Percentiles rank a stretch among this genome's conserved stretches.
phyloP scores from a whole-genome alignment of 352 stramenopile genomes.

The Phytophthora constricta region DNA sequence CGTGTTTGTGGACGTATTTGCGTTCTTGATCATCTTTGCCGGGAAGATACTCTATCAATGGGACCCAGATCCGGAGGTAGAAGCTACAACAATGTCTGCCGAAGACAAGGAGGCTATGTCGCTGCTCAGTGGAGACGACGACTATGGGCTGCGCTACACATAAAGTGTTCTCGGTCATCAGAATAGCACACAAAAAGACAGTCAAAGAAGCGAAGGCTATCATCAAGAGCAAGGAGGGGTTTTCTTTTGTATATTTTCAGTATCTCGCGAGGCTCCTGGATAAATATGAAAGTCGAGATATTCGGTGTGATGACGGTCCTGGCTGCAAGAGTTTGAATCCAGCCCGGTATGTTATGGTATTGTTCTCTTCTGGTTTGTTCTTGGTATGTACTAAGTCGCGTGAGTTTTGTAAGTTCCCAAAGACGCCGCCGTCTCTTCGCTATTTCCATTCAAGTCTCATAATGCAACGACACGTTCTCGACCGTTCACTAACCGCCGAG shows the following conservation, averaged over 20 bases:
- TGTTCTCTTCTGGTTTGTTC: too few relatives aligned
- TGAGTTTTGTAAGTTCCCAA: not conserved
- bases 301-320: conserved; percentile 9
- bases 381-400: too few relatives aligned
- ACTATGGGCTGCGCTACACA: conserved; percentile 81
- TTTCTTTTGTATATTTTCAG: conserved; percentile 32
- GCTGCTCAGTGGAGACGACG: conserved; percentile 67
- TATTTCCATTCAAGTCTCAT: conserved; percentile 14
- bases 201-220: conserved; percentile 20
- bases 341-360: conserved; percentile 17
- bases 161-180: conserved; percentile 36
- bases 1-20: conserved; percentile 73
- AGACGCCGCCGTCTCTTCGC: conserved; percentile 10
- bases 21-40: conserved; percentile 69
- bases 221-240: conserved; percentile 22
- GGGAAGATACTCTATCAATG: conserved; percentile 84
- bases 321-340: conserved; percentile 5
- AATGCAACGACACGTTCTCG: conserved; percentile 1
- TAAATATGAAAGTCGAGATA: conserved; percentile 26
- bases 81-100: conserved; percentile 82
- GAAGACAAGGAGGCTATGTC: conserved; percentile 87
- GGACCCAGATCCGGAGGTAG: conserved; percentile 77
- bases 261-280: conserved; percentile 8
- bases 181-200: conserved; percentile 22
- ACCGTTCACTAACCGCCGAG: conserved; percentile 27